Evolutionary conservation across 768 basidiomycete species (phyloP), one percentile per base, ranked within the genome.

Genomic region (Panaeolus cyanescens): DNA sequence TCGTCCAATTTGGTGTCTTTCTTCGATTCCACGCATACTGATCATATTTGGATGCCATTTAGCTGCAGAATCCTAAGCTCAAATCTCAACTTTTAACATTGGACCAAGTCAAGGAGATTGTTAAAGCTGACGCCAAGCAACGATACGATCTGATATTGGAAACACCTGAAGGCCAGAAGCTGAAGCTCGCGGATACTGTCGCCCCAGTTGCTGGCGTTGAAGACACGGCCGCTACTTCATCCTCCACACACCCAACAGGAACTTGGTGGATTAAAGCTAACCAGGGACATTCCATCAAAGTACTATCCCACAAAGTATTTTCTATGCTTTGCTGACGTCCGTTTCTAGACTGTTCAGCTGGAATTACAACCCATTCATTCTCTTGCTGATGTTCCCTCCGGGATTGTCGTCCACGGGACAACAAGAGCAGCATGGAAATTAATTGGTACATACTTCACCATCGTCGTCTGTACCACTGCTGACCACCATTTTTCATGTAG

Each of bases 201-300:
- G 36, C 55, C 15, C 54, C 59, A 12, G 45, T 56, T 1, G 53
- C 33, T 54, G 32, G 36, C 12, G 55, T 65, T 36, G 61, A 53
- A 58, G 67, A 72, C 32, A 55, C 70, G 25, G 67, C 66, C 25
- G 30, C 39, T 15, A 37, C 59, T 28, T 45, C 59, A 28, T 30
- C 54, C 12, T 12, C 57, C 8, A 7, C 22, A 28, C 19, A 19
- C 17, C 54, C 39, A 13, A 22, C 13, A 2, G 76, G 80, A 8
- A 71, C 80, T n/a, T 92, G 92, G 91, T 92, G 89, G 89, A 93
- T 96, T 65, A 83, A 90, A 33, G 95, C 95, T 7, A 94, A 92
- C 66, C 95, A 96, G 73, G 95, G 95, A 0, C 95, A 96, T 75
- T 91, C 93, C 0, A 78, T 96, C 50, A 84, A 88, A 81, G 94